A percentile compares a stretch with the other conserved stretches of the same genome.
Evolutionary conservation across 1,284 basidiomycete genomes (phyloP).

Genomic region (Farysia itapuensis): DNA sequence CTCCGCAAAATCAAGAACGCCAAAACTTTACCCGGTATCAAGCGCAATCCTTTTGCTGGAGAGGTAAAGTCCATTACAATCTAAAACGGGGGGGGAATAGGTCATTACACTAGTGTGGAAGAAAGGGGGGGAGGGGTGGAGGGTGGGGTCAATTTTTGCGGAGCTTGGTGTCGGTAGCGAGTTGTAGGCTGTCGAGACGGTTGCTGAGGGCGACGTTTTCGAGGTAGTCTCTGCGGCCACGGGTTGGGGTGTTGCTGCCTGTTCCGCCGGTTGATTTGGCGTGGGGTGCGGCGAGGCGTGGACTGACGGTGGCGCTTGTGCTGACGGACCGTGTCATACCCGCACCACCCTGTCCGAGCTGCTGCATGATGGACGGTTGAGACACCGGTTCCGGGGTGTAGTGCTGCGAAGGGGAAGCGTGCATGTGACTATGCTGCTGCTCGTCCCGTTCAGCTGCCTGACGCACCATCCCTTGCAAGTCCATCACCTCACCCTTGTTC

Average conservation of each 20-base stretch:
- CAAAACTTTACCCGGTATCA: too few species aligned
- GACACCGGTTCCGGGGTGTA: slow-evolving; percentile 10
- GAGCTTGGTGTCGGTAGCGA: slow-evolving; percentile 18
- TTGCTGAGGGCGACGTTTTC: slow-evolving; percentile 37
- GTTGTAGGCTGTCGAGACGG: slow-evolving; percentile 26
- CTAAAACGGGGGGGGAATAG: too few species aligned
- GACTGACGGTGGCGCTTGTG: slow-evolving; percentile 26
- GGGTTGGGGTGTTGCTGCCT: slow-evolving; percentile 17
- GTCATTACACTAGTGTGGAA: too few species aligned
- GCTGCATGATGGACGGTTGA: slow-evolving; percentile 36
- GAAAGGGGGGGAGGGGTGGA: too few species aligned
- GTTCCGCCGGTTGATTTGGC: slow-evolving; percentile 6
- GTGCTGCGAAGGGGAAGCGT: not conserved
- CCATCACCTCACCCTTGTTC: slow-evolving; percentile 45
- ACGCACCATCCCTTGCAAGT: slow-evolving; percentile 37
- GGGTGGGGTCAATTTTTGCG: too few species aligned
- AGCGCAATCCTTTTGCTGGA: too few species aligned
- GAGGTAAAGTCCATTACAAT: slow-evolving; percentile 1
- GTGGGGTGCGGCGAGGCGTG: slow-evolving; percentile 2
- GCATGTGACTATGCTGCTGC: slow-evolving; percentile 29
- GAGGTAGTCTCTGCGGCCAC: slow-evolving; percentile 21
- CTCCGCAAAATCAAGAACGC: too few species aligned
- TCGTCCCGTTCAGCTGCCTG: slow-evolving; percentile 36
- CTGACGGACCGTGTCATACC: slow-evolving; percentile 28
- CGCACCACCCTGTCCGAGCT: slow-evolving; percentile 16